A percentile compares a stretch with the other conserved stretches of the same genome.
phyloP scores from a whole-genome alignment of 2,329 filamentous ascomycete genomes.

The Aureobasidium sp. region DNA sequence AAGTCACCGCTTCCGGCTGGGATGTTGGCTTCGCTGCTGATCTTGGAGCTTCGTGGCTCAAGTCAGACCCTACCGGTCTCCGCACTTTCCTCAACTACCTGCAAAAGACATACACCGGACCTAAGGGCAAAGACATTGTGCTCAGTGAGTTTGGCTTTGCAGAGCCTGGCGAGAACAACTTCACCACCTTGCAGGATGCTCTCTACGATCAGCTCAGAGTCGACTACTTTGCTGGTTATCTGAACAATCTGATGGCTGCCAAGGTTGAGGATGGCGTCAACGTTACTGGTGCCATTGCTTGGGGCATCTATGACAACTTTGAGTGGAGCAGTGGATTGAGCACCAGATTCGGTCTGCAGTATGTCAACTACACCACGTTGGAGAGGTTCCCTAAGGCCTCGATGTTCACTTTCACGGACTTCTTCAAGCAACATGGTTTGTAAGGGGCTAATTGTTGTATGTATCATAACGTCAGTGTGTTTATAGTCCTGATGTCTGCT shows the following conservation, averaged over 20 bases:
- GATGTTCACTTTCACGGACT: conserved; percentile 30
- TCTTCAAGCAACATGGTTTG: conserved; percentile 22
- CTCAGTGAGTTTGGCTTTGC: conserved; percentile 30
- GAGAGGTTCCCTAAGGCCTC: conserved; percentile 30
- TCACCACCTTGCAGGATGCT: conserved; percentile 25
- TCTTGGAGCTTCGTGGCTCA: conserved; percentile 26
- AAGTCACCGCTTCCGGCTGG: conserved; percentile 31
- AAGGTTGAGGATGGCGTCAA: conserved; percentile 26
- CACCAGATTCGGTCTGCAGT: conserved; percentile 27
- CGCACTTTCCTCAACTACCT: conserved; percentile 21
- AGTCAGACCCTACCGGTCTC: conserved; percentile 27
- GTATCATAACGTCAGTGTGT: too few species aligned
- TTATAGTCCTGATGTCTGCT: too few species aligned
- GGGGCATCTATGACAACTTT: conserved; percentile 29
- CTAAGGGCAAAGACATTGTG: conserved; percentile 18
- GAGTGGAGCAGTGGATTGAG: conserved; percentile 29
- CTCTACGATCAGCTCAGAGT: not conserved
- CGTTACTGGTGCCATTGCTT: conserved; percentile 26
- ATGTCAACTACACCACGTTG: conserved; percentile 30
- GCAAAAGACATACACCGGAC: not conserved
- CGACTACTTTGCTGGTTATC: conserved; percentile 20
- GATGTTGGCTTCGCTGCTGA: conserved; percentile 35
- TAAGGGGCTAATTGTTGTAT: not conserved
- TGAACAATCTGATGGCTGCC: conserved; percentile 27
- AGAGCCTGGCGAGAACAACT: conserved; percentile 29